These are phyloP conservation scores for Venustampulla echinocandica DNA, from an alignment of 495 filamentous ascomycete species.

Conservation along the genomic window DNA sequence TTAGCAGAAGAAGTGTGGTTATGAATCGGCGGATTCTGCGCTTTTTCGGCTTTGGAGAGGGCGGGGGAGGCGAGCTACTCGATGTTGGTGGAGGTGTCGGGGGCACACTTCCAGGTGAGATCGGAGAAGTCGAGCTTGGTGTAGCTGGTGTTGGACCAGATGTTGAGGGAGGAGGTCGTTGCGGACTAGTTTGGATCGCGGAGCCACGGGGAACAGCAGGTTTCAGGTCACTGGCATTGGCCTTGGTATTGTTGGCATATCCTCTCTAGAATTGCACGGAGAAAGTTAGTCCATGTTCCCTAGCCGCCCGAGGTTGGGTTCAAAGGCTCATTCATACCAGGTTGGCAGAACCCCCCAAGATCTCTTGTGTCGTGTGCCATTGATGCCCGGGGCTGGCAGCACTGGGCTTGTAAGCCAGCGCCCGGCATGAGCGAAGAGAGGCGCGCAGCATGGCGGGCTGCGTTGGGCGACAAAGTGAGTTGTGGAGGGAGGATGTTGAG, in stretches of 20 bases:
- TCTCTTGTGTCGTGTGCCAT: slow-evolving; percentile 42
- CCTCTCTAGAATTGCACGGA: slow-evolving; percentile 36
- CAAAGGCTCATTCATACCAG: slow-evolving; percentile 31
- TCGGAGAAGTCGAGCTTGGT: slow-evolving; percentile 31
- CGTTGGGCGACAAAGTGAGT: slow-evolving; percentile 29
- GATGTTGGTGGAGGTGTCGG: slow-evolving; percentile 44
- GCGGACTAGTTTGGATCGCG: slow-evolving; percentile 43
- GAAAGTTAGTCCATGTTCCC: slow-evolving; percentile 9
- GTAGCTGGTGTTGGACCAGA: slow-evolving; percentile 23
- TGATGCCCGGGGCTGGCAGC: slow-evolving; percentile 39
- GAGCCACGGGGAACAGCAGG: slow-evolving; percentile 49
- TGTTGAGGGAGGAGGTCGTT: slow-evolving; percentile 37
- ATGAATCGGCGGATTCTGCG: slow-evolving; percentile 70
- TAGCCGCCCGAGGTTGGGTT: no score
- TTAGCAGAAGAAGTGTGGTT: slow-evolving; percentile 60
- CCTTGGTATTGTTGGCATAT: slow-evolving; percentile 50
- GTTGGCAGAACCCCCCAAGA: slow-evolving; percentile 22
- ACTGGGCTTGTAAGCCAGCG: slow-evolving; percentile 40
- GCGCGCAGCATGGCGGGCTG: slow-evolving; percentile 60
- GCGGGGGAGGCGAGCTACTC: slow-evolving; percentile 35
- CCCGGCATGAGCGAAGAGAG: slow-evolving; percentile 52
- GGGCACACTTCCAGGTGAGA: slow-evolving; percentile 54
- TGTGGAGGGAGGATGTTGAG: slow-evolving; percentile 12
- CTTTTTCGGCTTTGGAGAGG: slow-evolving; percentile 55
- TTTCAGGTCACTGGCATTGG: slow-evolving; percentile 38